Percentiles rank a stretch among this genome's conserved stretches.
phyloP scores from a whole-genome alignment of 441 rosid species.

The Macaranga tanarius region DNA sequence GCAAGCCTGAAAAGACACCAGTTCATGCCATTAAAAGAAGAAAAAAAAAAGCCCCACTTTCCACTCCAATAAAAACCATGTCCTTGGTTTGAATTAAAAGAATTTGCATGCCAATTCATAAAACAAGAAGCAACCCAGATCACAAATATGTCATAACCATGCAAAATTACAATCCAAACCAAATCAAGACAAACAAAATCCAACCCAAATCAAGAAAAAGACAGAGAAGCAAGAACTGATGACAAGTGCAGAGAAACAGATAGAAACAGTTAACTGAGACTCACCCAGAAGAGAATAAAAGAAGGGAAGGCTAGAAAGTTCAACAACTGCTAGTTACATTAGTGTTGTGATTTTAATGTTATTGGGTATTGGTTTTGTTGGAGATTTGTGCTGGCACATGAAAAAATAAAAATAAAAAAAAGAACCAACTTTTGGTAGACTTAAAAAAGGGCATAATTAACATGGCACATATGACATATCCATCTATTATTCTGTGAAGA shows the following conservation, averaged over 20 bases:
- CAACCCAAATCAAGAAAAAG: neutral
- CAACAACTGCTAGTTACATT: neutral
- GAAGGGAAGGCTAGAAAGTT: neutral
- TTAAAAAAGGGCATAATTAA: neutral
- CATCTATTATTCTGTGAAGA: neutral
- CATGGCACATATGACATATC: too few relatives aligned
- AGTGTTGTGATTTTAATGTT: too few relatives aligned
- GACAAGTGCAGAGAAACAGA: neutral
- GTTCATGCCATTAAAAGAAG: too few relatives aligned
- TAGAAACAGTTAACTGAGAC: neutral
- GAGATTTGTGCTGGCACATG: slow-evolving; percentile 9
- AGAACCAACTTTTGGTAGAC: neutral
- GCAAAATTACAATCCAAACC: neutral
- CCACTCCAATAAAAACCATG: neutral
- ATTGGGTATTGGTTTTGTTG: neutral
- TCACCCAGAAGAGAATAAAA: slow-evolving; percentile 15
- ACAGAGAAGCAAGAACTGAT: neutral
- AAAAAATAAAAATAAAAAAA: too few relatives aligned
- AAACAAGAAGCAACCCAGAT: slow-evolving; percentile 7
- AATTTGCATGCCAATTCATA: neutral
- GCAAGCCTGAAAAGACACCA: neutral
- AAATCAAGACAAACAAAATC: neutral
- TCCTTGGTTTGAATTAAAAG: neutral
- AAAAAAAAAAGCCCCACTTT: too few relatives aligned
- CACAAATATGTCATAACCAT: neutral